Percentiles rank a stretch among this genome's conserved stretches.
Evolutionary conservation across 306 rosid species (phyloP).

Genomic region (Urtica urens): DNA sequence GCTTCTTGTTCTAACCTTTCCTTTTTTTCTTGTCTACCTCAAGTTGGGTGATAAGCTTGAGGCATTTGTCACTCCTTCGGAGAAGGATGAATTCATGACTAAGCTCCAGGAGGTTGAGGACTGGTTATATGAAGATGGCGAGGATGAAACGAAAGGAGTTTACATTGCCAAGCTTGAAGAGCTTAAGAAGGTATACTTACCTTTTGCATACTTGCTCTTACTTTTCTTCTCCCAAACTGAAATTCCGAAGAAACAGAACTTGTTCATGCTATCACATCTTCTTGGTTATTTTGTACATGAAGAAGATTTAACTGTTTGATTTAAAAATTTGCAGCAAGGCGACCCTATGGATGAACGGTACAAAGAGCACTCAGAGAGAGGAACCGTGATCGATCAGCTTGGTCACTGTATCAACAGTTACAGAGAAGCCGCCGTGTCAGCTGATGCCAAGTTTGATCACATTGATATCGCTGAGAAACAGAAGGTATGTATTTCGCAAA

Average conservation of each 20-base stretch:
- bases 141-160: slow-evolving; percentile 94
- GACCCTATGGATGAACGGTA: slow-evolving; percentile 77
- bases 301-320: neutral
- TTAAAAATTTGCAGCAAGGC: slow-evolving; percentile 57
- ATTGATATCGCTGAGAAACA: slow-evolving; percentile 70
- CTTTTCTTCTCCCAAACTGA: too few species aligned
- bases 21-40: slow-evolving; percentile 12
- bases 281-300: slow-evolving; percentile 8
- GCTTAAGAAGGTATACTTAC: slow-evolving; percentile 56
- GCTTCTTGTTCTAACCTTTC: slow-evolving; percentile 6
- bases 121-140: slow-evolving; percentile 92
- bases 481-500: slow-evolving; percentile 32
- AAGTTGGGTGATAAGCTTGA: slow-evolving; percentile 73
- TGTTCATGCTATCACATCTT: too few species aligned
- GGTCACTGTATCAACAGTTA: slow-evolving; percentile 49
- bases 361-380: slow-evolving; percentile 63
- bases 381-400: slow-evolving; percentile 53
- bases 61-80: slow-evolving; percentile 62
- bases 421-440: slow-evolving; percentile 65
- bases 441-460: slow-evolving; percentile 74
- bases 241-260: too few species aligned
- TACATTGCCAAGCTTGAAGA: slow-evolving; percentile 88
- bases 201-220: neutral
- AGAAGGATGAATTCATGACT: slow-evolving; percentile 49
- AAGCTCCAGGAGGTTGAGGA: slow-evolving; percentile 83